These are phyloP conservation scores for Vinca minor DNA, from an alignment of 257 asterid species.

Conservation along the genomic window DNA sequence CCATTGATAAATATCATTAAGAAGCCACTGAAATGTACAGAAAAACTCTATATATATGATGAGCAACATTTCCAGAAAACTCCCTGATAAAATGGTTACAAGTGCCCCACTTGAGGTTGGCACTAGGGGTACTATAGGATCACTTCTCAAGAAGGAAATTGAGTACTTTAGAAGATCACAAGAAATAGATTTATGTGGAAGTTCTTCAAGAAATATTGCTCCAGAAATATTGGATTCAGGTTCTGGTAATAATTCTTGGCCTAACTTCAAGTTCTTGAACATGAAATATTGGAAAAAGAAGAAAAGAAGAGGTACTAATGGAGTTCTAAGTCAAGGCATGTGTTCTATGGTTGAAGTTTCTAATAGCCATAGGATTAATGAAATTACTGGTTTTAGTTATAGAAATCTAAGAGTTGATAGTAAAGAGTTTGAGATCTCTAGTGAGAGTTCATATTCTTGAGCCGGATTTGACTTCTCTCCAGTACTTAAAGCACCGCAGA, in stretches of 20 bases:
- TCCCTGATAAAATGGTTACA: slow-evolving; percentile 30
- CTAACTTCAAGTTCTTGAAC: slow-evolving; percentile 35
- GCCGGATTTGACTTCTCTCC: too few relatives aligned
- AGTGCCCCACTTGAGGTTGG: slow-evolving; percentile 46
- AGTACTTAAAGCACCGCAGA: too few relatives aligned
- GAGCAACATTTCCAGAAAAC: slow-evolving; percentile 3
- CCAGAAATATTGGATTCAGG: slow-evolving; percentile 21
- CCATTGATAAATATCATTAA: slow-evolving; percentile 4
- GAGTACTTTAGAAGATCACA: slow-evolving; percentile 55
- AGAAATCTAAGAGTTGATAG: slow-evolving; percentile 61
- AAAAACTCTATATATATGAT: slow-evolving; percentile 19
- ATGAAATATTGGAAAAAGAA: slow-evolving; percentile 39
- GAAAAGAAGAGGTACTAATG: slow-evolving; percentile 38
- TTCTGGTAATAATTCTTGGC: slow-evolving; percentile 38
- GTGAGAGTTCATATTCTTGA: background rate
- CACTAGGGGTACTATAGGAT: slow-evolving; percentile 76
- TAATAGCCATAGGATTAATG: slow-evolving; percentile 24
- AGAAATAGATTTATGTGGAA: slow-evolving; percentile 29
- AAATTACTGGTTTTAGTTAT: slow-evolving; percentile 47
- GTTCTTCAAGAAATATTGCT: slow-evolving; percentile 16
- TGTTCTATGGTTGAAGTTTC: slow-evolving; percentile 41
- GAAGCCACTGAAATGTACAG: slow-evolving; percentile 11
- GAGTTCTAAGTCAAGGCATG: slow-evolving; percentile 29
- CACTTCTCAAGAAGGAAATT: slow-evolving; percentile 72
- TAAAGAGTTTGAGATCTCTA: slow-evolving; percentile 34